Percentiles rank a stretch among this genome's conserved stretches.
These are phyloP conservation scores for Aspergillus melleus DNA, from an alignment of 2,329 filamentous ascomycete species.

Conservation along the genomic window DNA sequence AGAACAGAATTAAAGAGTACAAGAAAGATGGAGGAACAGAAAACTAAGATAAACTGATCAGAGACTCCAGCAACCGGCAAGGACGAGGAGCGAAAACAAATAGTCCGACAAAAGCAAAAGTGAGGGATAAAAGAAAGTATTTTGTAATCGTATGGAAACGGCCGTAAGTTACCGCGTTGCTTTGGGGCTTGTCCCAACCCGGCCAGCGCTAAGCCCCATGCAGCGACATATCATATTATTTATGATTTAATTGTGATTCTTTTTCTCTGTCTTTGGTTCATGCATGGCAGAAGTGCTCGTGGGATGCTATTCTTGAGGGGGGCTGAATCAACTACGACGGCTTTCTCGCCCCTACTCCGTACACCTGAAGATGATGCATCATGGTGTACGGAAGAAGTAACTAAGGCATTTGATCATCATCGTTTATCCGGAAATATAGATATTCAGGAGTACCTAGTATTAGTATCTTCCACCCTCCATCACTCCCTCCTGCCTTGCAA, in stretches of 20 bases:
- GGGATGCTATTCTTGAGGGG: no score
- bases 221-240: neutral
- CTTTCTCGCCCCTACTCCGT: no score
- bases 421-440: neutral
- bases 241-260: no score
- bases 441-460: no score
- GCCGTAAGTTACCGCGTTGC: slow-evolving; percentile 5
- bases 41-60: no score
- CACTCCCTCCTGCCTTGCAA: slow-evolving; percentile 4
- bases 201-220: neutral
- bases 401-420: neutral
- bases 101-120: neutral
- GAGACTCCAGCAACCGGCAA: neutral
- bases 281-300: no score
- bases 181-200: neutral
- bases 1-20: neutral
- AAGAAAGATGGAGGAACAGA: no score
- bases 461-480: neutral
- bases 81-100: neutral
- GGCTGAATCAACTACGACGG: no score
- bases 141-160: slow-evolving; percentile 17
- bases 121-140: slow-evolving; percentile 6
- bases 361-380: no score
- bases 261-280: no score
- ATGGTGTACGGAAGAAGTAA: no score